Conservation (phyloP, 1,284 basidiomycete species). For the Ustilago lituana region DNA sequence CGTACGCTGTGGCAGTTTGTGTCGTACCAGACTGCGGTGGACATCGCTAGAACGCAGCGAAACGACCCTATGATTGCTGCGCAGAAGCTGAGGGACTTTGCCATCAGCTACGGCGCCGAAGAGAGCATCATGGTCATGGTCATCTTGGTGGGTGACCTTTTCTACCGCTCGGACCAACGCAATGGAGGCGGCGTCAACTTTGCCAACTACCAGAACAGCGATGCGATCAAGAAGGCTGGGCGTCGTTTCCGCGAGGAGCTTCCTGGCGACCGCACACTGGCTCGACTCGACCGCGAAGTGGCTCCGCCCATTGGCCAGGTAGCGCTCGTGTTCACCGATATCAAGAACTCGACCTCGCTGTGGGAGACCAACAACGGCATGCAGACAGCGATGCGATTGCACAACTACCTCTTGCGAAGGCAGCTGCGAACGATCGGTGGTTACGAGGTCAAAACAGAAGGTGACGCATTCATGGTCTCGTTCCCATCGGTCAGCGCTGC, state of each 20-base stretch:
- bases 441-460: conserved; percentile 99
- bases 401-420: conserved; percentile 87
- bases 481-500: conserved; percentile 89
- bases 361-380: conserved; percentile 98
- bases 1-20: conserved; percentile 92
- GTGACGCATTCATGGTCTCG: conserved; percentile 98
- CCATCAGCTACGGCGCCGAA: conserved; percentile 94
- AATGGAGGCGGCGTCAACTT: conserved; percentile 29
- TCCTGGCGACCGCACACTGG: conserved; percentile 68
- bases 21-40: conserved; percentile 94
- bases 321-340: conserved; percentile 97
- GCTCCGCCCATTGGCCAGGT: conserved; percentile 87
- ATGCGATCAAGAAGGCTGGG: conserved; percentile 57
- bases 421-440: conserved; percentile 91
- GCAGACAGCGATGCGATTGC: conserved; percentile 91
- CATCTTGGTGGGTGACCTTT: conserved; percentile 82
- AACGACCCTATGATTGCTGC: conserved; percentile 95
- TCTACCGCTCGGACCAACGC: conserved; percentile 70
- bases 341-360: conserved; percentile 93
- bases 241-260: conserved; percentile 54
- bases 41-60: conserved; percentile 85
- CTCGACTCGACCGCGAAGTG: conserved; percentile 80
- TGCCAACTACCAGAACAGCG: conserved; percentile 31
- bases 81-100: conserved; percentile 94
- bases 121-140: conserved; percentile 99